Percentiles rank a stretch among this genome's conserved stretches.
Evolutionary conservation across 805 yeast species (phyloP).

Genomic region (Kuraishia piskuri): DNA sequence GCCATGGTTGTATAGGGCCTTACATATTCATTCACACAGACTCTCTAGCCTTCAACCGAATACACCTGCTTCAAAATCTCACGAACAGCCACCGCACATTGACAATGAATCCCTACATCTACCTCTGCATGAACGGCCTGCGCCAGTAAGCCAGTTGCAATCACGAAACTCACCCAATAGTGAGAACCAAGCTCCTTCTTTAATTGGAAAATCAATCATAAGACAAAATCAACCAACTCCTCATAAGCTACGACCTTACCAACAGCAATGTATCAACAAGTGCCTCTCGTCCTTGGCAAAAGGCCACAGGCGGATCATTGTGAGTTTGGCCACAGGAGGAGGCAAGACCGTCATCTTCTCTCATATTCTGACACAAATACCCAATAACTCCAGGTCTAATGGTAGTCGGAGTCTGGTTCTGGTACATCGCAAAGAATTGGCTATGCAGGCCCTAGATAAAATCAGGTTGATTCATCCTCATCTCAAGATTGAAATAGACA

Average conservation of each 20-base stretch:
- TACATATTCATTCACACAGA: background rate
- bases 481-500: constrained; percentile 53
- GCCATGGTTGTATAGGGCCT: background rate
- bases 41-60: background rate
- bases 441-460: constrained; percentile 54
- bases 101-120: no score
- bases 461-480: constrained; percentile 40
- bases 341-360: constrained; percentile 85
- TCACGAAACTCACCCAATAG: no score
- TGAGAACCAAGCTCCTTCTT: no score
- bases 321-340: constrained; percentile 88
- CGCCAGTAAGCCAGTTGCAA: no score
- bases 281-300: constrained; percentile 39
- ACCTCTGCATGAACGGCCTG: no score
- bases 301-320: constrained; percentile 57
- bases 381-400: constrained; percentile 13
- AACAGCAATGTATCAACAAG: constrained; percentile 54
- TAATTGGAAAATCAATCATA: no score
- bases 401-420: constrained; percentile 46
- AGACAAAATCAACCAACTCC: background rate
- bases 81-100: no score
- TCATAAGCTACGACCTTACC: constrained; percentile 35
- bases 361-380: constrained; percentile 36
- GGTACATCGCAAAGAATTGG: constrained; percentile 78
- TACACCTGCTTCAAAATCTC: background rate